Conservation (phyloP, 306 rosid species). For the Glycyrrhiza uralensis region DNA sequence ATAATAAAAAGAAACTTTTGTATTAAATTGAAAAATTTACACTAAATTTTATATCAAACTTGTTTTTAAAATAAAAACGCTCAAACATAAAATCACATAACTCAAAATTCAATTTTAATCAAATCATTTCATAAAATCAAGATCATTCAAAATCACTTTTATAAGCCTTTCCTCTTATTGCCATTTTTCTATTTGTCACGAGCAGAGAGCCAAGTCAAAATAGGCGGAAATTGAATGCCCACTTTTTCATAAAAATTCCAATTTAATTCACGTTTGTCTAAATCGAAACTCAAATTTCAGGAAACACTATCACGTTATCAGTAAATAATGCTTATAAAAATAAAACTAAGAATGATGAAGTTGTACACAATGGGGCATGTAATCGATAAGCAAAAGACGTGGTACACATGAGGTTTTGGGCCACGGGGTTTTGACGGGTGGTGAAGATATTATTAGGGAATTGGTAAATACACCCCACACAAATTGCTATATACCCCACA, state of each 20-base stretch:
- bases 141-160: no score
- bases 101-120: no score
- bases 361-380: slow-evolving; percentile 10
- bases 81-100: no score
- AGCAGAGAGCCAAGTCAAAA: background rate
- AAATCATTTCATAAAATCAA: no score
- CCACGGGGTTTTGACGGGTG: slow-evolving; percentile 29
- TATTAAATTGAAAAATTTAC: no score
- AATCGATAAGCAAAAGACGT: background rate
- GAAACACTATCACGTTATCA: background rate
- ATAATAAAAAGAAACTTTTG: no score
- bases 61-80: no score
- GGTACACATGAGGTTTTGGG: slow-evolving; percentile 42
- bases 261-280: background rate
- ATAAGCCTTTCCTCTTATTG: background rate
- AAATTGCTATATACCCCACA: no score
- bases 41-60: no score
- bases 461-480: no score
- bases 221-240: background rate
- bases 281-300: background rate
- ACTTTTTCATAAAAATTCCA: background rate
- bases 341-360: background rate
- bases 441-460: slow-evolving; percentile 18
- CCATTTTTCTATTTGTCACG: background rate
- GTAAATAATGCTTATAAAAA: background rate